phyloP scores from a whole-genome alignment of 2,329 filamentous ascomycete species.

The Aspergillus sp. region DNA sequence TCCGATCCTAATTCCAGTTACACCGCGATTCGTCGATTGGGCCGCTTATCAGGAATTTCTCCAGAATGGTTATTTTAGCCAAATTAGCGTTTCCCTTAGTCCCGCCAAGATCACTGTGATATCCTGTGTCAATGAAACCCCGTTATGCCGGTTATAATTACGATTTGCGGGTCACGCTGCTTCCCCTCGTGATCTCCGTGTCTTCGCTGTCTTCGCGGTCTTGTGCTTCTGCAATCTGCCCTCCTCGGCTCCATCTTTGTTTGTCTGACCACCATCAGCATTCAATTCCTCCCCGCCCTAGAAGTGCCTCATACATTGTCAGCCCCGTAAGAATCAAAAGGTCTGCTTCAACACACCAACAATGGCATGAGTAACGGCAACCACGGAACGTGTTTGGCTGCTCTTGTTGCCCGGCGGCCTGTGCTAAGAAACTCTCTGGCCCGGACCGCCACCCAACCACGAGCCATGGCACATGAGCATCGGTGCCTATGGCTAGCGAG shows the following conservation, averaged over 20 bases:
- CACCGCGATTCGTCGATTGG: not conserved
- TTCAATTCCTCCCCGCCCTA: too few species aligned
- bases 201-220: not conserved
- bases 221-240: not conserved
- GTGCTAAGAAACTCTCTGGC: not conserved
- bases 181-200: not conserved
- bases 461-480: not conserved
- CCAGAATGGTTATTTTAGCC: not conserved
- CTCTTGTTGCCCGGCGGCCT: not conserved
- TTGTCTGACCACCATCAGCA: too few species aligned
- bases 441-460: not conserved
- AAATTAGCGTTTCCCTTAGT: not conserved
- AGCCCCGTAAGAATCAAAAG: not conserved
- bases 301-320: too few species aligned
- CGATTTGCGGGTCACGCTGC: not conserved
- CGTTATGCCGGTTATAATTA: not conserved
- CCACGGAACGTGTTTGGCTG: too few species aligned
- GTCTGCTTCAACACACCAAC: not conserved
- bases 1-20: not conserved
- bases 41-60: not conserved
- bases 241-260: not conserved
- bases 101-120: not conserved
- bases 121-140: too few species aligned
- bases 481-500: not conserved
- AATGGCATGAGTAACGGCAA: not conserved